These are phyloP conservation scores for Sporothrix brunneoviolacea DNA, from an alignment of 2,329 filamentous ascomycete species.

Conservation along the genomic window DNA sequence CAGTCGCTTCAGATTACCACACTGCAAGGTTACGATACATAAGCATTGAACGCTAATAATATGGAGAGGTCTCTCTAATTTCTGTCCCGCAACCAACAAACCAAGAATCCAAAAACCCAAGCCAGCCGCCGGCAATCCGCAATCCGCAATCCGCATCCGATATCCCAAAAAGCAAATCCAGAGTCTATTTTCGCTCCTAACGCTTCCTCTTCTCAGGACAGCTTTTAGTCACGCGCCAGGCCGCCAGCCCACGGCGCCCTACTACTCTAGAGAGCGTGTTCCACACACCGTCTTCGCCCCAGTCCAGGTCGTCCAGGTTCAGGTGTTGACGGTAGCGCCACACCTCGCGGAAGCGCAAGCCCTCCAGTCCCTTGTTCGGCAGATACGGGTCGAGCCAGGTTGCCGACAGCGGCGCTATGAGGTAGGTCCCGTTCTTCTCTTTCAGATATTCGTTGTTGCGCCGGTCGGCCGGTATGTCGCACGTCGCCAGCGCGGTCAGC, in stretches of 20 bases:
- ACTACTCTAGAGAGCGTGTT: constrained; percentile 62
- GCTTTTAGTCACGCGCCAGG: constrained; percentile 60
- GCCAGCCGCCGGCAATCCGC: too few species aligned
- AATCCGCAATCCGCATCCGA: too few species aligned
- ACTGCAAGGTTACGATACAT: too few species aligned
- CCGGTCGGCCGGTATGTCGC: constrained; percentile 51
- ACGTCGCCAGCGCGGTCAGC: constrained; percentile 54
- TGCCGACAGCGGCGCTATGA: constrained; percentile 68
- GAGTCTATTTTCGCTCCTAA: background rate
- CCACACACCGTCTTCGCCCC: constrained; percentile 69
- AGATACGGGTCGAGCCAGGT: constrained; percentile 61
- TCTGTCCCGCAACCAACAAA: too few species aligned
- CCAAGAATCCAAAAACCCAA: too few species aligned
- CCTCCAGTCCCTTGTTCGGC: constrained; percentile 50
- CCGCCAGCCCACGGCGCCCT: constrained; percentile 53
- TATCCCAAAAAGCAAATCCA: too few species aligned
- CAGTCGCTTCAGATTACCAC: too few species aligned
- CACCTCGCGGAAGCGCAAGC: constrained; percentile 59
- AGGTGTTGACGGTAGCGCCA: constrained; percentile 64
- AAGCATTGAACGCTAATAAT: too few species aligned
- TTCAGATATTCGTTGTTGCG: constrained; percentile 51
- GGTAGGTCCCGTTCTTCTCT: constrained; percentile 57
- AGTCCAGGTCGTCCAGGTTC: constrained; percentile 75
- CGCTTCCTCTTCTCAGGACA: constrained; percentile 28
- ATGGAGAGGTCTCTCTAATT: too few species aligned